phyloP scores from a whole-genome alignment of 1,139 yeast species.

The Geotrichum bryndzae region DNA sequence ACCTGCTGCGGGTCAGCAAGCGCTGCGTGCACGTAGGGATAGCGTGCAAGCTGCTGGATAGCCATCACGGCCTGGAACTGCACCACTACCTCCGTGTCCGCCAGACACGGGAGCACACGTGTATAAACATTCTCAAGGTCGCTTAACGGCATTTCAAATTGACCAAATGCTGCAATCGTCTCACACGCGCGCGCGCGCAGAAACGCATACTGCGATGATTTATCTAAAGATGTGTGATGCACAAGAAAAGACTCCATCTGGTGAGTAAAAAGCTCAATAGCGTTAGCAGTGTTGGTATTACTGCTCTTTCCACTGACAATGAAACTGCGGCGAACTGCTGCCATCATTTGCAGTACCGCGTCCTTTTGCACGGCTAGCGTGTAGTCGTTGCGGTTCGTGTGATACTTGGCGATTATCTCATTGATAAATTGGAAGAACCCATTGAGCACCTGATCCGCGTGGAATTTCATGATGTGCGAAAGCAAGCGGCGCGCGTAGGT shows the following conservation, averaged over 20 bases:
- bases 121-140: conserved; percentile 53
- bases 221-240: conserved; percentile 63
- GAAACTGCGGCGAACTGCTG: conserved; percentile 59
- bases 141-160: conserved; percentile 32
- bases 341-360: conserved; percentile 73
- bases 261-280: conserved; percentile 51
- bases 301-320: conserved; percentile 23
- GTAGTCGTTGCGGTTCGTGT: conserved; percentile 41
- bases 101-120: conserved; percentile 60
- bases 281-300: conserved; percentile 23
- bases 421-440: conserved; percentile 64
- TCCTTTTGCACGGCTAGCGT: conserved; percentile 67
- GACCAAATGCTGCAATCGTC: conserved; percentile 51
- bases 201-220: conserved; percentile 62
- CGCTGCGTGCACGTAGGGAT: conserved; percentile 60
- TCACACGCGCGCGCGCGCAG: conserved; percentile 83
- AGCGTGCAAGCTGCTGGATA: conserved; percentile 65
- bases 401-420: conserved; percentile 43
- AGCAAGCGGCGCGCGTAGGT: conserved; percentile 75
- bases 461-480: conserved; percentile 60
- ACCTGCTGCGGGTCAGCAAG: conserved; percentile 50
- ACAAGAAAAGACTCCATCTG: conserved; percentile 69
- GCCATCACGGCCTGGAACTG: conserved; percentile 81
- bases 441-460: conserved; percentile 56
- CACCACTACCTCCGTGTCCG: conserved; percentile 58